Evolutionary conservation across 345 rosid species (phyloP).

Genomic region (Geranium rotundifolium): DNA sequence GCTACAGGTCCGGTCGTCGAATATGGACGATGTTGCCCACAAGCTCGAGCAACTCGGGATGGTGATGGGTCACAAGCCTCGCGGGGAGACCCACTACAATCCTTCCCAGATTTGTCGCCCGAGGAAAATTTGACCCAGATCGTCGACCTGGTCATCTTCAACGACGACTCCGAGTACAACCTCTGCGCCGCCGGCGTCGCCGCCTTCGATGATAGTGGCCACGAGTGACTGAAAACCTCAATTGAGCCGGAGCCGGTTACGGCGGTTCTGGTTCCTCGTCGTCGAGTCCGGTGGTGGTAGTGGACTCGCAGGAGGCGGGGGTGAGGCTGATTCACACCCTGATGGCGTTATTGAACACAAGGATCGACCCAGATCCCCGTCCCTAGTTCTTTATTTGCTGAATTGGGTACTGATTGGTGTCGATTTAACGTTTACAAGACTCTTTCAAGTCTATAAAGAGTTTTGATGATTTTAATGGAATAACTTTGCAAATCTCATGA

Average conservation of each 20-base stretch:
- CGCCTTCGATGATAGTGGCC: conserved; percentile 19
- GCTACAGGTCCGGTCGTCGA: conserved; percentile 57
- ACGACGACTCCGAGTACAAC: conserved; percentile 43
- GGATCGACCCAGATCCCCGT: too few relatives aligned
- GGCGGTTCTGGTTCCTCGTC: conserved; percentile 5
- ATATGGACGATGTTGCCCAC: conserved; percentile 11
- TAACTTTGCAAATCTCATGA: too few relatives aligned
- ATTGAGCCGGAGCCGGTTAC: conserved; percentile 8
- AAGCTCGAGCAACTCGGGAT: too few relatives aligned
- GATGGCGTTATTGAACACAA: too few relatives aligned
- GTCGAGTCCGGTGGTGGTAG: conserved; percentile 17
- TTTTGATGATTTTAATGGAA: too few relatives aligned
- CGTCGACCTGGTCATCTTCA: conserved; percentile 7
- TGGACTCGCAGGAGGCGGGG: conserved; percentile 66
- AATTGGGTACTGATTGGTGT: too few relatives aligned
- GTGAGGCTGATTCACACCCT: conserved; percentile 62
- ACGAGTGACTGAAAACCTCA: conserved; percentile 21
- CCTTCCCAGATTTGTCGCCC: conserved; percentile 1
- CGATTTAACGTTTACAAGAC: too few relatives aligned
- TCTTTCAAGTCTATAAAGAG: too few relatives aligned
- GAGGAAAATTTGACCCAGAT: background rate
- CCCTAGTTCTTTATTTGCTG: too few relatives aligned
- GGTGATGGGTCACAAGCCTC: conserved; percentile 19
- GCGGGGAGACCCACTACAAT: conserved; percentile 21
- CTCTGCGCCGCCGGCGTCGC: conserved; percentile 59